Evolutionary conservation across 2,329 filamentous ascomycete species (phyloP).

Genomic region (Hypoxylon sp.): DNA sequence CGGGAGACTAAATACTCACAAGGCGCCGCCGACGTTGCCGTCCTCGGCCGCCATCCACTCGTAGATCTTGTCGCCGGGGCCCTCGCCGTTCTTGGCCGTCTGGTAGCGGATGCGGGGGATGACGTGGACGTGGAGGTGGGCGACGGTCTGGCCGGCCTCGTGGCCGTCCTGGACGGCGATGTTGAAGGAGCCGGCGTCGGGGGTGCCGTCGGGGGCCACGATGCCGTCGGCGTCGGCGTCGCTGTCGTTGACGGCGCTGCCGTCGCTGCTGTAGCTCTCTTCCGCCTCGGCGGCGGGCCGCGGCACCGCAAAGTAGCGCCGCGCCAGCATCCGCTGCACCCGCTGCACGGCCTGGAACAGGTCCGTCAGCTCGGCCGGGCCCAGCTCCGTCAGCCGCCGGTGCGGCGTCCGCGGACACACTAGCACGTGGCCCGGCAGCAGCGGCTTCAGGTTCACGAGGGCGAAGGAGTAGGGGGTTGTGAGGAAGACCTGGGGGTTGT

Average conservation of each 20-base stretch:
- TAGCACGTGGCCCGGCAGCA: conserved; percentile 92
- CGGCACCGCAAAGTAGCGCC: conserved; percentile 67
- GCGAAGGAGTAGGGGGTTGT: conserved; percentile 81
- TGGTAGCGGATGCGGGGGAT: conserved; percentile 46
- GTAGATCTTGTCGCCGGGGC: conserved; percentile 66
- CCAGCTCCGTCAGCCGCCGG: conserved; percentile 78
- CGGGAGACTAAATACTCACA: conserved; percentile 48
- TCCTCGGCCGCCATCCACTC: conserved; percentile 82
- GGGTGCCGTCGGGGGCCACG: conserved; percentile 29
- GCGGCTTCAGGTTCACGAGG: conserved; percentile 93
- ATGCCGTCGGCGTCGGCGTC: no score
- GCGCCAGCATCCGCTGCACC: conserved; percentile 77
- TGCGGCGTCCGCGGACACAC: conserved; percentile 78
- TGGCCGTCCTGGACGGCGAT: conserved; percentile 93
- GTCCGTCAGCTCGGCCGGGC: conserved; percentile 74
- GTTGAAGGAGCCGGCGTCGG: conserved; percentile 78
- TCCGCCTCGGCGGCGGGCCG: no score
- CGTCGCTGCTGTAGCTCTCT: no score
- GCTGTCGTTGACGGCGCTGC: no score
- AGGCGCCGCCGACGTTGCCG: conserved; percentile 78
- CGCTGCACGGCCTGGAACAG: conserved; percentile 87
- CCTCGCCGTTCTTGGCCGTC: conserved; percentile 40
- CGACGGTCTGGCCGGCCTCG: conserved; percentile 91
- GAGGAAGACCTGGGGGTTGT: conserved; percentile 77
- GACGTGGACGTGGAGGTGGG: conserved; percentile 87